Conservation (phyloP, 179 eudicot species). For the Nepenthes alata region DNA sequence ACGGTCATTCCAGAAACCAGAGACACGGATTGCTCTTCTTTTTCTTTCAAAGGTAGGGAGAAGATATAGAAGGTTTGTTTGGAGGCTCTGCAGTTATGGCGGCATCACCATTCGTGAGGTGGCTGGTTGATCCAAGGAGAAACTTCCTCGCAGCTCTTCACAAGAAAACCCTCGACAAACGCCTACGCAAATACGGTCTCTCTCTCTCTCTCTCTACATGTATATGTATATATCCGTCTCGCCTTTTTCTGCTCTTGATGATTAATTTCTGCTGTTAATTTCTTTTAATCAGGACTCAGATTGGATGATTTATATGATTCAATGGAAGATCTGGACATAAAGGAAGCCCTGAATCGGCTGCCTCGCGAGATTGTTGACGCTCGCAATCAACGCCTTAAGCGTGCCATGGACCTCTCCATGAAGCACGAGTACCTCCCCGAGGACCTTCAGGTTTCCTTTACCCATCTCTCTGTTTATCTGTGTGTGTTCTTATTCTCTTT, state of each 20-base stretch:
- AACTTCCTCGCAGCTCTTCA: constrained; percentile 50
- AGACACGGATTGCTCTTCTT: too few species aligned
- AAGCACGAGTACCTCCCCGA: constrained; percentile 74
- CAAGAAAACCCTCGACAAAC: constrained; percentile 38
- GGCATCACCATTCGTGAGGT: constrained; percentile 34
- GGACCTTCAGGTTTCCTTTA: constrained; percentile 54
- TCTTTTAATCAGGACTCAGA: constrained; percentile 32
- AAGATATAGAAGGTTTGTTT: background rate
- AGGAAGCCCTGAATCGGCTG: constrained; percentile 72
- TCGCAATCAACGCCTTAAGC: constrained; percentile 80
- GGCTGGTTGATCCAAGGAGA: constrained; percentile 48
- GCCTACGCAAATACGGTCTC: constrained; percentile 52
- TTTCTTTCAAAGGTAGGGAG: too few species aligned
- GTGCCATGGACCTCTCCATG: constrained; percentile 87
- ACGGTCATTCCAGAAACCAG: too few species aligned
- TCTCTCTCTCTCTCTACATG: background rate
- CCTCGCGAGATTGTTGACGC: constrained; percentile 86
- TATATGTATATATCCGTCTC: background rate
- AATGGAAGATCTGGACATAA: constrained; percentile 54
- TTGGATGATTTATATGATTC: constrained; percentile 68
- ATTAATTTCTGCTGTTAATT: background rate
- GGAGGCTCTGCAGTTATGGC: constrained; percentile 8
- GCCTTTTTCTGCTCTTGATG: background rate
- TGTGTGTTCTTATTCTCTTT: background rate
- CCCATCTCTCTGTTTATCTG: too few species aligned